Conservation (phyloP, 257 asterid genomes). For the Thymus mandschuricus region DNA sequence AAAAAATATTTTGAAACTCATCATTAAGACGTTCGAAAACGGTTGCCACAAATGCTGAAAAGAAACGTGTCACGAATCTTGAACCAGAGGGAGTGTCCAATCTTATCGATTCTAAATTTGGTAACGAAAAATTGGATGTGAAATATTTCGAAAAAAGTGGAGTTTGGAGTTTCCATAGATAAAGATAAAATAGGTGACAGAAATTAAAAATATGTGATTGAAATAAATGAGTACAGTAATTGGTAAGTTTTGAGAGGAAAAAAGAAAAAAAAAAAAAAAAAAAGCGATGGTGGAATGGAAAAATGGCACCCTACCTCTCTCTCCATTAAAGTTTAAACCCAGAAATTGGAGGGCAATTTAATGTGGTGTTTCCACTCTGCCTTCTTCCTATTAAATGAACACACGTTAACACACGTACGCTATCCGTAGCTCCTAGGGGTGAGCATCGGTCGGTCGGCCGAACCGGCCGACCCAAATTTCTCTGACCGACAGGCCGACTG, state of each 20-base stretch:
- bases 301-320: neutral
- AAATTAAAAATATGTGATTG: conserved; percentile 3
- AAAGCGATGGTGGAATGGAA: neutral
- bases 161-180: too few species aligned
- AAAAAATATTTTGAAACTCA: too few species aligned
- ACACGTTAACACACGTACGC: neutral
- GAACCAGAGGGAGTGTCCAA: too few species aligned
- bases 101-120: too few species aligned
- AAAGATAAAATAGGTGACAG: neutral
- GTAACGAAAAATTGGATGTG: neutral
- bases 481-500: too few species aligned
- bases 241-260: neutral
- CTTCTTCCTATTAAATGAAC: neutral
- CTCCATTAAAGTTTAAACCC: too few species aligned
- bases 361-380: neutral
- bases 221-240: neutral
- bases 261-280: neutral
- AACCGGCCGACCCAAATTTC: too few species aligned
- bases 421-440: neutral
- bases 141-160: neutral
- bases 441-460: too few species aligned
- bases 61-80: too few species aligned
- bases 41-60: too few species aligned
- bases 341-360: neutral
- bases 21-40: too few species aligned